phyloP scores from a whole-genome alignment of 2,329 filamentous ascomycete genomes.

The Aspergillus intermedius region DNA sequence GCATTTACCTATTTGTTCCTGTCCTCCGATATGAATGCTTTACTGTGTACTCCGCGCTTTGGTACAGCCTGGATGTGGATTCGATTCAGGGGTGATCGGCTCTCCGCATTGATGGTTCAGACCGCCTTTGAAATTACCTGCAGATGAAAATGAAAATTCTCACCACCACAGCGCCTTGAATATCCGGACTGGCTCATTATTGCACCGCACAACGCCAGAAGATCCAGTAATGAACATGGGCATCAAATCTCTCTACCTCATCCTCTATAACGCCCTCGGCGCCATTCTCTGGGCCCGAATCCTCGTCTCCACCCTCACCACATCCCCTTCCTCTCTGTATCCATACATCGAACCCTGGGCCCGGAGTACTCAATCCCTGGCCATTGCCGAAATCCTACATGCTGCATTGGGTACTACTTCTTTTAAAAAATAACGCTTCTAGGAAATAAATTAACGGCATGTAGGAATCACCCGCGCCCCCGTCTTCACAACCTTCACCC shows the following conservation, averaged over 20 bases:
- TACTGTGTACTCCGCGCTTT: too few species aligned
- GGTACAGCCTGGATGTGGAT: too few species aligned
- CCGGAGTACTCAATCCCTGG: conserved; percentile 20
- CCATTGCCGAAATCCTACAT: conserved; percentile 21
- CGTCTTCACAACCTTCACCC: conserved; percentile 25
- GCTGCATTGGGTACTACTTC: conserved; percentile 14
- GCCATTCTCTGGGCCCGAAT: conserved; percentile 20
- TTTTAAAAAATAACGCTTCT: neutral
- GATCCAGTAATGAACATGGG: neutral
- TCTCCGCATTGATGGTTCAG: too few species aligned
- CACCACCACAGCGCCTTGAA: neutral
- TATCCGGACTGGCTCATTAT: neutral
- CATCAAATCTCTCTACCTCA: conserved; percentile 14
- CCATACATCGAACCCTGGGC: conserved; percentile 18
- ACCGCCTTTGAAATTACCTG: too few species aligned
- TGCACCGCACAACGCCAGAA: neutral
- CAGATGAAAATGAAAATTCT: too few species aligned
- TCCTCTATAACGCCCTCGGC: conserved; percentile 19
- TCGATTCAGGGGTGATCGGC: too few species aligned
- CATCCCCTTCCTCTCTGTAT: conserved; percentile 11
- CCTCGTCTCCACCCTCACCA: conserved; percentile 10
- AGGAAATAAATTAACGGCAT: neutral
- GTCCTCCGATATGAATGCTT: too few species aligned
- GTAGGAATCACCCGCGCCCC: conserved; percentile 22
- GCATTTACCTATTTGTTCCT: too few species aligned